These are phyloP conservation scores for Malassezia equina DNA, from an alignment of 1,284 basidiomycete species.

Conservation along the genomic window DNA sequence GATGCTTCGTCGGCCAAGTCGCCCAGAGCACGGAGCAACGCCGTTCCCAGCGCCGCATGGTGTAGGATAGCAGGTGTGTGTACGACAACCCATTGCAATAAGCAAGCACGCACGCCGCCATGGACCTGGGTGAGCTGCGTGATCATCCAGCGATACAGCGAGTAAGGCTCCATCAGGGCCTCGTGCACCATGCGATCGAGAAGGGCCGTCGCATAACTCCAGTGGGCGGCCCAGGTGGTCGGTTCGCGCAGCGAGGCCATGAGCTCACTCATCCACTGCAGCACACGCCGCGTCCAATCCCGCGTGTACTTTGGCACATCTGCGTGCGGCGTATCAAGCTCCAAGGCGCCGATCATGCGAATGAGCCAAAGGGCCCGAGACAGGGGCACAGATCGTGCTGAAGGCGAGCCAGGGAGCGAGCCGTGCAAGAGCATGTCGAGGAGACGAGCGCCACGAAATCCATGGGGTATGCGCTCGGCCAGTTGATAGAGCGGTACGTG, in stretches of 20 bases:
- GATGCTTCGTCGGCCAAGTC: neutral
- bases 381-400: slow-evolving; percentile 57
- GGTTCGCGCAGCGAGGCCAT: slow-evolving; percentile 55
- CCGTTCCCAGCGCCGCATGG: neutral
- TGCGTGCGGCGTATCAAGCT: slow-evolving; percentile 47
- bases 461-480: slow-evolving; percentile 79
- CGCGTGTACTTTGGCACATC: slow-evolving; percentile 56
- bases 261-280: slow-evolving; percentile 58
- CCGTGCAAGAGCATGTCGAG: slow-evolving; percentile 70
- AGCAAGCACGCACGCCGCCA: slow-evolving; percentile 71
- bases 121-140: slow-evolving; percentile 60
- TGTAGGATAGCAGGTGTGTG: neutral
- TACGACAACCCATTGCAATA: slow-evolving; percentile 57
- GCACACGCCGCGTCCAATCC: slow-evolving; percentile 79
- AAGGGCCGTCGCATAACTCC: slow-evolving; percentile 61
- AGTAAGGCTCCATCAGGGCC: slow-evolving; percentile 68
- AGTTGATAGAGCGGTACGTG: slow-evolving; percentile 76
- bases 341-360: slow-evolving; percentile 84
- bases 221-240: slow-evolving; percentile 49
- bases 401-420: neutral
- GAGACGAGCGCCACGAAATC: slow-evolving; percentile 79
- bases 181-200: slow-evolving; percentile 69
- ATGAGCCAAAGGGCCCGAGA: slow-evolving; percentile 89
- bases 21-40: neutral
- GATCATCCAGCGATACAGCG: slow-evolving; percentile 72